Evolutionary conservation across 108 stramenopile species (phyloP).

Genomic region (Stephanodiscus minutulus): DNA sequence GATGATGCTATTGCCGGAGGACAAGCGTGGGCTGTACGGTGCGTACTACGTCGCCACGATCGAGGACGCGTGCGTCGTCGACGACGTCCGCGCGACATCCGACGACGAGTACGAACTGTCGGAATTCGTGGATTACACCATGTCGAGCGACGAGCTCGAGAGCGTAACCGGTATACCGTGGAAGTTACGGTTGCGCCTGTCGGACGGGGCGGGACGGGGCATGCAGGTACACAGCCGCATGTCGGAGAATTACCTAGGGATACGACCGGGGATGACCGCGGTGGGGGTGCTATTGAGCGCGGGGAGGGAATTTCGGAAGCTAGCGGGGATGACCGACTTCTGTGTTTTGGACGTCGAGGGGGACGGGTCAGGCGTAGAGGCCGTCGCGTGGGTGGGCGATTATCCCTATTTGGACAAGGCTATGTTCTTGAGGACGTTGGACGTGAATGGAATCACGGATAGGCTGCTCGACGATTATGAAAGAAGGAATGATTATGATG

Average conservation of each 20-base stretch:
- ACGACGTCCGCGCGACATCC: constrained; percentile 44
- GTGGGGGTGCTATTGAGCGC: constrained; percentile 64
- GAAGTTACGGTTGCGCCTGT: constrained; percentile 58
- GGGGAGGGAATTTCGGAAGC: constrained; percentile 48
- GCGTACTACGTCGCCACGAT: constrained; percentile 68
- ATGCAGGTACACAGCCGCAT: constrained; percentile 80
- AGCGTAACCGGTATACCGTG: constrained; percentile 68
- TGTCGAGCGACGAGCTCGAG: constrained; percentile 73
- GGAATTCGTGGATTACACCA: constrained; percentile 74
- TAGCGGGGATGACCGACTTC: constrained; percentile 79
- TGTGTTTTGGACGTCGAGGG: constrained; percentile 58
- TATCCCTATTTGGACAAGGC: constrained; percentile 76
- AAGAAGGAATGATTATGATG: neutral
- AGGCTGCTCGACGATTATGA: constrained; percentile 1
- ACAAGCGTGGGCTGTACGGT: constrained; percentile 73
- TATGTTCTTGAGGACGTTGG: constrained; percentile 39
- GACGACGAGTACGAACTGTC: constrained; percentile 69
- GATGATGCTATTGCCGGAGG: neutral
- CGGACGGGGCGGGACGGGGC: constrained; percentile 56
- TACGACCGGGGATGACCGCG: constrained; percentile 58
- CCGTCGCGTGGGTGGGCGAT: constrained; percentile 74
- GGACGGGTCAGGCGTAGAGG: too few species aligned
- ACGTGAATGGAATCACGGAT: constrained; percentile 32
- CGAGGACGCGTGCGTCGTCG: too few species aligned
- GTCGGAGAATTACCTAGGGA: constrained; percentile 74